phyloP scores from a whole-genome alignment of 768 basidiomycete species.

The Naganishia randhawae region DNA sequence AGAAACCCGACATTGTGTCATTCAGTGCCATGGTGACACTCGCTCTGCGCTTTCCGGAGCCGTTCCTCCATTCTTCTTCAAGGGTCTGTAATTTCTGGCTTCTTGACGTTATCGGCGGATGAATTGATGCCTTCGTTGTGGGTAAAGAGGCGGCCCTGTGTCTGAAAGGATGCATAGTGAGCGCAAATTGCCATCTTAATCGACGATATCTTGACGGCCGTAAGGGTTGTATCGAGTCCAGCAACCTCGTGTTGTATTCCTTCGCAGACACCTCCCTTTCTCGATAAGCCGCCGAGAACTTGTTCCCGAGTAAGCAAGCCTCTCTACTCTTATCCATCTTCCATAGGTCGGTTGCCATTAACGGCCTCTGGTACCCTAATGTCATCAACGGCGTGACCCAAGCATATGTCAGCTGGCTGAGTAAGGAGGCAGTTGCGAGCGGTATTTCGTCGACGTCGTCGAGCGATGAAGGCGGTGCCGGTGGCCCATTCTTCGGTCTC shows the following conservation, averaged over 20 bases:
- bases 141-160: neutral
- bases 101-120: neutral
- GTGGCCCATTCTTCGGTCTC: constrained; percentile 62
- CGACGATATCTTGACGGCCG: constrained; percentile 8
- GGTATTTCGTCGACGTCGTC: constrained; percentile 65
- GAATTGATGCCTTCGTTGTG: neutral
- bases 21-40: constrained; percentile 41
- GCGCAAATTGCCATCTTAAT: constrained; percentile 49
- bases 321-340: constrained; percentile 49
- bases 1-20: constrained; percentile 44
- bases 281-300: constrained; percentile 61
- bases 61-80: constrained; percentile 49
- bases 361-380: constrained; percentile 66
- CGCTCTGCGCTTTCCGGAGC: constrained; percentile 29
- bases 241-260: constrained; percentile 60
- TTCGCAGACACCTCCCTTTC: constrained; percentile 56
- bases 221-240: constrained; percentile 37
- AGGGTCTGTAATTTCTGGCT: constrained; percentile 23
- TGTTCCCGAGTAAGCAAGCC: constrained; percentile 57
- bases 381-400: constrained; percentile 53
- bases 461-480: constrained; percentile 58
- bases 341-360: constrained; percentile 74
- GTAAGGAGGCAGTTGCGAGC: constrained; percentile 58
- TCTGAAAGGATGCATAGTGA: neutral
- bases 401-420: constrained; percentile 62